A percentile compares a stretch with the other conserved stretches of the same genome.
Conservation (phyloP, 768 basidiomycete genomes). For the Tulasnella sp. region DNA sequence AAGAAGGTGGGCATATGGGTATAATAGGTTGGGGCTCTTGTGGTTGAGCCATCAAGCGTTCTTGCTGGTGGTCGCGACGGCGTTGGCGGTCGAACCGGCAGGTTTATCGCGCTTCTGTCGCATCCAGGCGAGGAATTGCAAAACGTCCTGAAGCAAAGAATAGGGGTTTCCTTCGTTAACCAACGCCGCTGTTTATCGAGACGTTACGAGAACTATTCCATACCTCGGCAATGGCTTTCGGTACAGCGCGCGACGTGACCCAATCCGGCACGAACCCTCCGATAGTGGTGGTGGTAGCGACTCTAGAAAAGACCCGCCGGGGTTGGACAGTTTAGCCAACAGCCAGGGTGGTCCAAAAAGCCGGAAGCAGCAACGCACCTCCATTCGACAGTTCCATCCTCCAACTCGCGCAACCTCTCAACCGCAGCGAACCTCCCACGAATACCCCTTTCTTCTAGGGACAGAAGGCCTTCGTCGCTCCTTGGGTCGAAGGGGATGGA, state of each 20-base stretch:
- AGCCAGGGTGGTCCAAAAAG: background rate
- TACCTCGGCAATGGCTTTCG: constrained; percentile 7
- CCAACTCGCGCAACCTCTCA: constrained; percentile 14
- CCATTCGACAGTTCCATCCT: constrained; percentile 18
- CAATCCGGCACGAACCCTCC: constrained; percentile 13
- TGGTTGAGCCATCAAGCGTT: background rate
- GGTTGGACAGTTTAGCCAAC: background rate
- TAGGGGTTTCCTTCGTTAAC: background rate
- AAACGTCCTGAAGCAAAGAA: background rate
- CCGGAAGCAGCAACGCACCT: background rate
- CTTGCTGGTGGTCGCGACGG: background rate
- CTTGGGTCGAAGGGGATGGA: constrained; percentile 14
- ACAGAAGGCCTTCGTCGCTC: constrained; percentile 8
- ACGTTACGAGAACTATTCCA: background rate
- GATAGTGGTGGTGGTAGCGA: constrained; percentile 1
- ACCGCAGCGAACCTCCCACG: constrained; percentile 16
- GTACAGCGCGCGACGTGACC: background rate
- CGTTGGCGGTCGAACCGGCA: background rate
- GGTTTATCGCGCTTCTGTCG: background rate
- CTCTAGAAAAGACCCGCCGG: background rate
- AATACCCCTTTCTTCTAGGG: constrained; percentile 10
- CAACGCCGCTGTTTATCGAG: background rate
- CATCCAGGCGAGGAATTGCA: constrained; percentile 5
- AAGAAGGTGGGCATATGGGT: background rate
- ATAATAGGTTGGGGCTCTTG: background rate